phyloP scores from a whole-genome alignment of 257 asterid species.

The Primulina tabacum region DNA sequence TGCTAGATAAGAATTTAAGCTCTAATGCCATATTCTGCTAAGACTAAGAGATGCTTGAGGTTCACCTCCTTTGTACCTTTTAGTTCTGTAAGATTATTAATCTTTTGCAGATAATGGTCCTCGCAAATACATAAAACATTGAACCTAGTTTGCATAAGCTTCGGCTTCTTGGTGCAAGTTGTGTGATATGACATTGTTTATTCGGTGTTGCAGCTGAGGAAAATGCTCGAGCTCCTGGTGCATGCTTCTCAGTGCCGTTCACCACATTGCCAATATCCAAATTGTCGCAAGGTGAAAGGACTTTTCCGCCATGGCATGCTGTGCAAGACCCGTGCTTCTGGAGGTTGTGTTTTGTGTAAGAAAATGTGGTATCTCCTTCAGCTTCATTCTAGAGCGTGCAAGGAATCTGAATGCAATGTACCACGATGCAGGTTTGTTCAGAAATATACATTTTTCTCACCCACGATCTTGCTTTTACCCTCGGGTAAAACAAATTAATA shows the following conservation, averaged over 20 bases:
- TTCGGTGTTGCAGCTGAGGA: slow-evolving; percentile 67
- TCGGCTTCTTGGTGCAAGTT: slow-evolving; percentile 1
- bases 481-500: not conserved
- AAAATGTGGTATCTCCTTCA: slow-evolving; percentile 98
- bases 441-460: slow-evolving; percentile 6
- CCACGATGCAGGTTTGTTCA: slow-evolving; percentile 88
- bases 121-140: not conserved
- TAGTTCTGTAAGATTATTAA: not conserved
- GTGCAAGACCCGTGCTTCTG: slow-evolving; percentile 87
- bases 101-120: not conserved
- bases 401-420: slow-evolving; percentile 80
- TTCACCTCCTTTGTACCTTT: not conserved
- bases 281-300: slow-evolving; percentile 95
- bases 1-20: not conserved
- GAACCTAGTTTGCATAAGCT: not conserved
- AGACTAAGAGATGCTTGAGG: not conserved
- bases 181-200: slow-evolving; percentile 24
- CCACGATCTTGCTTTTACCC: not conserved
- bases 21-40: not conserved
- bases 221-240: slow-evolving; percentile 93
- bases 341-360: slow-evolving; percentile 87
- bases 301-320: slow-evolving; percentile 92
- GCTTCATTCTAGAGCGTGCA: slow-evolving; percentile 96
- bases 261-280: slow-evolving; percentile 72
- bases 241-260: slow-evolving; percentile 95